Percentiles rank a stretch among this genome's conserved stretches.
Evolutionary conservation across 352 stramenopile genomes (phyloP).

Genomic region (Pythium oligandrum): DNA sequence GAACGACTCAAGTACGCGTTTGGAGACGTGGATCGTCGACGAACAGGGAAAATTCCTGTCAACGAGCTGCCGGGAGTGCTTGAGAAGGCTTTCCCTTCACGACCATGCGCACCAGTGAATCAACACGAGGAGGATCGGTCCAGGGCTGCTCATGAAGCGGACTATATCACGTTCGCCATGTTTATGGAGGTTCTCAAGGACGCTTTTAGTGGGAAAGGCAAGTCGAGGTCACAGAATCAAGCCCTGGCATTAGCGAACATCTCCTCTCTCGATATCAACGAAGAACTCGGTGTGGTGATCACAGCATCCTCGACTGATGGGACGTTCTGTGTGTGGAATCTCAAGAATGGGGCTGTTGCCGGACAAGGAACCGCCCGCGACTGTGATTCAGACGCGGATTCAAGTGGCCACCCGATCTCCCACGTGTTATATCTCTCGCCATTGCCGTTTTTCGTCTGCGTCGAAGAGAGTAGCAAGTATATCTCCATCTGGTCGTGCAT

Average conservation of each 20-base stretch:
- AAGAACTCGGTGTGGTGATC: constrained; percentile 19
- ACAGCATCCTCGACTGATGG: constrained; percentile 26
- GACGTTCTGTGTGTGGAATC: constrained; percentile 46
- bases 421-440: constrained; percentile 32
- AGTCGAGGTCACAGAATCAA: not conserved
- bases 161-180: constrained; percentile 16
- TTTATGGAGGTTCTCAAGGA: constrained; percentile 26
- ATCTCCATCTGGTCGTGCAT: constrained; percentile 39
- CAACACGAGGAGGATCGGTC: no score
- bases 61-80: constrained; percentile 15
- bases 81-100: constrained; percentile 17
- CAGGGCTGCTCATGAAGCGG: no score
- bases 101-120: not conserved
- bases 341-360: constrained; percentile 29
- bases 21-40: constrained; percentile 6
- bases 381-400: not conserved
- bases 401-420: constrained; percentile 5
- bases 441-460: constrained; percentile 34
- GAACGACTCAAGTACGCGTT: constrained; percentile 28
- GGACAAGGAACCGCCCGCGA: constrained; percentile 12
- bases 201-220: constrained; percentile 4
- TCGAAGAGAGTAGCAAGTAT: constrained; percentile 21
- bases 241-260: constrained; percentile 7
- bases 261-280: constrained; percentile 28
- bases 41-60: constrained; percentile 12